Conservation (phyloP, 2,329 filamentous ascomycete genomes). For the Bipolaris victoriae region DNA sequence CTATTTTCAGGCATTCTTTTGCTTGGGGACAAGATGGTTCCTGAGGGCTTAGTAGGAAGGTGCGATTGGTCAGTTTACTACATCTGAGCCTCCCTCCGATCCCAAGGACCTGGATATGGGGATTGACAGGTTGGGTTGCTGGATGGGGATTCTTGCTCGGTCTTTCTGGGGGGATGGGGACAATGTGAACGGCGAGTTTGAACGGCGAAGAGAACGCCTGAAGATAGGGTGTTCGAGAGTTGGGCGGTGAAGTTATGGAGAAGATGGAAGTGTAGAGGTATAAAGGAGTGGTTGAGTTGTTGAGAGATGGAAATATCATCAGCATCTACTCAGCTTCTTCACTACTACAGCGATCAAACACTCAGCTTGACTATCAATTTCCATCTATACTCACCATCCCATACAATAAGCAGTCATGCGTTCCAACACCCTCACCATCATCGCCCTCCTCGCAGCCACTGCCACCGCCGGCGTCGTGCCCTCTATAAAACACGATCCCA, state of each 20-base stretch:
- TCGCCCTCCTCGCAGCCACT: constrained; percentile 14
- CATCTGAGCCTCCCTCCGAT: not conserved
- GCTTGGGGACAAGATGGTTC: not conserved
- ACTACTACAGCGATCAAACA: not conserved
- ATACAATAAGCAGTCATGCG: constrained; percentile 2
- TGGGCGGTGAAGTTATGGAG: not conserved
- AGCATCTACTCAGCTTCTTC: not conserved
- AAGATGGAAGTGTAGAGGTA: not conserved
- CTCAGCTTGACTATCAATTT: not conserved
- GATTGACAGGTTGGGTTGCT: not conserved
- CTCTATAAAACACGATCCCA: constrained; percentile 1
- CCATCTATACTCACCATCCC: not conserved
- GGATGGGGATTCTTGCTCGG: not conserved
- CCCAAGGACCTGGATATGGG: not conserved
- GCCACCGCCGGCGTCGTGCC: constrained; percentile 13
- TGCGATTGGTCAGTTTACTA: too few species aligned
- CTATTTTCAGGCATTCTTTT: not conserved
- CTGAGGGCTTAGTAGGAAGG: not conserved
- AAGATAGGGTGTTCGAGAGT: not conserved
- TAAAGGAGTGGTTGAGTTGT: not conserved
- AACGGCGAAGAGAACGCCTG: constrained; percentile 1
- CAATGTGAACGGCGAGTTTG: not conserved
- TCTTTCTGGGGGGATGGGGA: not conserved
- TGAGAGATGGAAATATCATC: not conserved
- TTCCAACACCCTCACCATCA: constrained; percentile 5